Percentiles rank a stretch among this genome's conserved stretches.
Evolutionary conservation across 768 basidiomycete species (phyloP).

Genomic region (Rhodotorula taiwanensis): DNA sequence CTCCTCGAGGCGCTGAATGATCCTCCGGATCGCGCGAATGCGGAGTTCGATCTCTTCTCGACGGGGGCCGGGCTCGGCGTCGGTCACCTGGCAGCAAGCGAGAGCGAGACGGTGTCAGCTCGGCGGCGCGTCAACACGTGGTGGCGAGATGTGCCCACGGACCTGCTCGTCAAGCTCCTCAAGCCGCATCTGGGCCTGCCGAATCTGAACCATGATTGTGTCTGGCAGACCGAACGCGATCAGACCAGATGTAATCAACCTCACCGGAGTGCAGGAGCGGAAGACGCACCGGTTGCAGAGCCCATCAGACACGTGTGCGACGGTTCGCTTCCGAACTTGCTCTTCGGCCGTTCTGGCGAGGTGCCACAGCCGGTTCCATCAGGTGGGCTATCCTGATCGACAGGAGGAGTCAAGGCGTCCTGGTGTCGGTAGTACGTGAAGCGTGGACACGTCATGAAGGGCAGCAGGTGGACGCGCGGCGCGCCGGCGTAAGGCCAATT

Average conservation of each 20-base stretch:
- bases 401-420: not conserved
- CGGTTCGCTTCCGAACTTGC: constrained; percentile 76
- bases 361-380: not conserved
- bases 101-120: no score
- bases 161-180: constrained; percentile 22
- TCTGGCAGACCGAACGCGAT: constrained; percentile 15
- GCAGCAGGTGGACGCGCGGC: constrained; percentile 63
- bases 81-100: not conserved
- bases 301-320: constrained; percentile 77
- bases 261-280: no score
- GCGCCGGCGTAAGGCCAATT: constrained; percentile 48
- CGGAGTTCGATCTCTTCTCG: constrained; percentile 15
- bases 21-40: constrained; percentile 16
- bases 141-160: not conserved
- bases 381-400: constrained; percentile 21
- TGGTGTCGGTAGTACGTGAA: constrained; percentile 61
- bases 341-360: constrained; percentile 13
- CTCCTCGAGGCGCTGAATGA: constrained; percentile 23
- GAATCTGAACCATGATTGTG: constrained; percentile 33
- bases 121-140: no score
- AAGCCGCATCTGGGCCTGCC: constrained; percentile 26
- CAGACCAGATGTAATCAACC: no score
- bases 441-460: constrained; percentile 68
- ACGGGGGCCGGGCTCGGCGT: not conserved
- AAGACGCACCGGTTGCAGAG: constrained; percentile 42